Percentiles rank a stretch among this genome's conserved stretches.
Conservation (phyloP, 148 eudicot species). For the Rhododendron simsii region DNA sequence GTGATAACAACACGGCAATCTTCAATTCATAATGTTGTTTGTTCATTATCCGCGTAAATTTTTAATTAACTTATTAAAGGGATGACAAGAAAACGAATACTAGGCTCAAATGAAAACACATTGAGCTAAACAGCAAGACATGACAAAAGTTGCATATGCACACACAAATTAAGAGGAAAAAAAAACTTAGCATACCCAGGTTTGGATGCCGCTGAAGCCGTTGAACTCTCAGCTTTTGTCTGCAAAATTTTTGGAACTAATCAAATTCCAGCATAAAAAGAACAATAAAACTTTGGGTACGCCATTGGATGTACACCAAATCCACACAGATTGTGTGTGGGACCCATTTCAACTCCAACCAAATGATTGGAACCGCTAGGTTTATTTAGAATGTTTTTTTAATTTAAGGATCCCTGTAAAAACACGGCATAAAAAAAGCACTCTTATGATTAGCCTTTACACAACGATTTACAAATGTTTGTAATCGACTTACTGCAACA, state of each 20-base stretch:
- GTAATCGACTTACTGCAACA: conserved; percentile 48
- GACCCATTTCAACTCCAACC: neutral
- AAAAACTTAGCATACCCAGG: conserved; percentile 38
- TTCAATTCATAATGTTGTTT: neutral
- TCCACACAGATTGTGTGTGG: neutral
- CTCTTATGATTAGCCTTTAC: neutral
- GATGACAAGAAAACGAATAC: neutral
- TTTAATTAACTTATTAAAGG: neutral
- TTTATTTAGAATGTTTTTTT: neutral
- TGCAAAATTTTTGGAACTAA: conserved; percentile 12
- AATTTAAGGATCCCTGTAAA: too few species aligned
- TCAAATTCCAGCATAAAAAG: too few species aligned
- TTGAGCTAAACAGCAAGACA: neutral
- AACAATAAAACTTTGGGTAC: too few species aligned
- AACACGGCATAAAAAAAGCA: neutral
- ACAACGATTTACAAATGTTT: neutral
- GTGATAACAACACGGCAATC: neutral
- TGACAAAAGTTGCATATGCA: neutral
- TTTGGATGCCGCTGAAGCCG: conserved; percentile 40
- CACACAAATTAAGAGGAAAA: neutral
- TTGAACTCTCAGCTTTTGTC: conserved; percentile 44
- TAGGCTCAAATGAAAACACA: neutral
- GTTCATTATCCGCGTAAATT: neutral
- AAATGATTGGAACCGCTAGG: neutral
- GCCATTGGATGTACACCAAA: neutral